These are phyloP conservation scores for Discostella pseudostelligera DNA, from an alignment of 108 stramenopile genomes.

Conservation along the genomic window DNA sequence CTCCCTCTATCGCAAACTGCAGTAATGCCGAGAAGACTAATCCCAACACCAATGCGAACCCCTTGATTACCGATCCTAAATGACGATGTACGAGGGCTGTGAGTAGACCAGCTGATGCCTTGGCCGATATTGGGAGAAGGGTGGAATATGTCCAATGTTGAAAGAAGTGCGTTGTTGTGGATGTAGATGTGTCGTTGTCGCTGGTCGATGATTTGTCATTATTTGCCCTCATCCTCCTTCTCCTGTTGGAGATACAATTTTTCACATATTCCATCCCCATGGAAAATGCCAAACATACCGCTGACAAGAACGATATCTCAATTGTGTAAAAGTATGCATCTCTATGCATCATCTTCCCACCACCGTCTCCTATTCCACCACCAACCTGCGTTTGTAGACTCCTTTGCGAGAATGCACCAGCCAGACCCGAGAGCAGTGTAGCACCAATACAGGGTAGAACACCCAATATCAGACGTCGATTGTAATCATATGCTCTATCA, in stretches of 20 bases:
- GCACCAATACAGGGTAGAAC: constrained; percentile 66
- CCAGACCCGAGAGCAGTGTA: constrained; percentile 73
- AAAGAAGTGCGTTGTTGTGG: constrained; percentile 7
- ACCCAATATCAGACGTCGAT: constrained; percentile 26
- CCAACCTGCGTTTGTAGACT: constrained; percentile 57
- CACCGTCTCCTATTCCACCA: background rate
- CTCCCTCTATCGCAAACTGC: constrained; percentile 49
- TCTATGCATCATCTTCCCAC: constrained; percentile 34
- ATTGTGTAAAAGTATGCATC: constrained; percentile 73
- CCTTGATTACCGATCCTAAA: constrained; percentile 67
- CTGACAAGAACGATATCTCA: constrained; percentile 62
- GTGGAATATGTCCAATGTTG: constrained; percentile 28
- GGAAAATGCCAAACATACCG: constrained; percentile 42
- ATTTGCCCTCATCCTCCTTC: background rate
- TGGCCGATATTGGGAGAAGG: constrained; percentile 40
- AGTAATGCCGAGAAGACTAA: constrained; percentile 52
- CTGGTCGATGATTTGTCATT: background rate
- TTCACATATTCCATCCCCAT: constrained; percentile 15
- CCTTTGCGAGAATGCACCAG: constrained; percentile 86
- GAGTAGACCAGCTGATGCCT: constrained; percentile 68
- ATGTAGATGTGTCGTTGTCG: background rate
- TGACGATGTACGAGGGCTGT: constrained; percentile 75
- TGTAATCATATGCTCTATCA: background rate
- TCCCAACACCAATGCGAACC: constrained; percentile 65
- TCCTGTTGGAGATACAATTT: background rate